phyloP scores from a whole-genome alignment of 2,329 filamentous ascomycete genomes.

The Penicillium brasilianum region DNA sequence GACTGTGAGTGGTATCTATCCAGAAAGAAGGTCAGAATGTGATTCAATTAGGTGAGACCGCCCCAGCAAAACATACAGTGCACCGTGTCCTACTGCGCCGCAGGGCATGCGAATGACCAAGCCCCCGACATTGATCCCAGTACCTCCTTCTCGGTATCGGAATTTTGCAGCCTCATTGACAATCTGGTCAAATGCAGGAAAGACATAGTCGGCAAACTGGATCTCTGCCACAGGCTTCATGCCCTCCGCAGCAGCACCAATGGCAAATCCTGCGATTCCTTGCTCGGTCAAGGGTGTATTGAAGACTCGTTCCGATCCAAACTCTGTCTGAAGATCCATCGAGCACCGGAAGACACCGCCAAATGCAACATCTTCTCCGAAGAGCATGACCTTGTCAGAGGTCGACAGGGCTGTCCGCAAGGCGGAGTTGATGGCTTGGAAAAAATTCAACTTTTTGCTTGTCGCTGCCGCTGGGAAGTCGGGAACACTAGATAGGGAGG shows the following conservation, averaged over 20 bases:
- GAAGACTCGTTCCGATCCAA: conserved; percentile 88
- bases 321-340: conserved; percentile 85
- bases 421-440: conserved; percentile 91
- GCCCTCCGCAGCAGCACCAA: conserved; percentile 86
- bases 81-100: conserved; percentile 88
- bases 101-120: conserved; percentile 89
- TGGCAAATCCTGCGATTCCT: conserved; percentile 90
- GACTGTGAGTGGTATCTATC: conserved; percentile 79
- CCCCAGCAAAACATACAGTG: conserved; percentile 55
- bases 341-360: conserved; percentile 95
- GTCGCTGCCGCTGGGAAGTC: conserved; percentile 74
- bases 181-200: conserved; percentile 89
- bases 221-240: conserved; percentile 94
- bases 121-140: conserved; percentile 73
- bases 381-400: conserved; percentile 86
- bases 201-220: conserved; percentile 94
- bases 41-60: background rate
- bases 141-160: conserved; percentile 72
- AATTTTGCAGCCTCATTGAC: conserved; percentile 93
- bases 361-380: conserved; percentile 96
- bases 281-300: conserved; percentile 95
- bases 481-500: conserved; percentile 69
- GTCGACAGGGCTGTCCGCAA: conserved; percentile 79
- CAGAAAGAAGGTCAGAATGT: background rate
- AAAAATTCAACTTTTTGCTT: conserved; percentile 89